Conservation (phyloP, 495 filamentous ascomycete genomes). For the Penicillium waksmanii region DNA sequence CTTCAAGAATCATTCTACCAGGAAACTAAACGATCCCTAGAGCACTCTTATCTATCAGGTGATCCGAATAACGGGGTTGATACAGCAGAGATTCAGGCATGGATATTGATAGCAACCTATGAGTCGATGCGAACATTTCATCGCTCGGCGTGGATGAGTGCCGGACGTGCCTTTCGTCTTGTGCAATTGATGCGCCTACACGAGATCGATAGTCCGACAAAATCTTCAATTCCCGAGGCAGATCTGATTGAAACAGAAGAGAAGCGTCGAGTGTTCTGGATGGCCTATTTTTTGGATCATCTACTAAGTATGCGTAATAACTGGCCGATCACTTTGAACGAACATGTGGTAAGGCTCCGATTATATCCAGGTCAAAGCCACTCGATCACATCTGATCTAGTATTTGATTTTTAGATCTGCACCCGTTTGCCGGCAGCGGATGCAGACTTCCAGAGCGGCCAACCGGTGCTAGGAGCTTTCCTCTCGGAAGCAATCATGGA, state of each 20-base stretch:
- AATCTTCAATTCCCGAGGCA: background rate
- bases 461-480: slow-evolving; percentile 43
- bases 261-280: slow-evolving; percentile 56
- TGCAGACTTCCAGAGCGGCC: slow-evolving; percentile 50
- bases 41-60: slow-evolving; percentile 3
- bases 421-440: slow-evolving; percentile 40
- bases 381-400: no score
- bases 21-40: slow-evolving; percentile 22
- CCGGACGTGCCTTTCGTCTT: slow-evolving; percentile 54
- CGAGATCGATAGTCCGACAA: slow-evolving; percentile 44
- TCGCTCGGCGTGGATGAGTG: slow-evolving; percentile 53
- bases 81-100: slow-evolving; percentile 38
- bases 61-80: slow-evolving; percentile 1
- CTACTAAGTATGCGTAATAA: slow-evolving; percentile 50
- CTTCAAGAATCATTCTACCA: slow-evolving; percentile 29
- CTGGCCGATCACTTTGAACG: slow-evolving; percentile 51
- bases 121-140: slow-evolving; percentile 50
- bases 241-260: slow-evolving; percentile 43
- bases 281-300: slow-evolving; percentile 56
- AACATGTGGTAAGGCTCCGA: slow-evolving; percentile 49
- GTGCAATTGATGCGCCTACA: slow-evolving; percentile 53
- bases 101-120: slow-evolving; percentile 53
- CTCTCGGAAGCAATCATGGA: slow-evolving; percentile 47
- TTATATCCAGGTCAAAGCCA: no score
- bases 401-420: slow-evolving; percentile 17